phyloP scores from a whole-genome alignment of 345 rosid species.

The Ceriops zippeliana region DNA sequence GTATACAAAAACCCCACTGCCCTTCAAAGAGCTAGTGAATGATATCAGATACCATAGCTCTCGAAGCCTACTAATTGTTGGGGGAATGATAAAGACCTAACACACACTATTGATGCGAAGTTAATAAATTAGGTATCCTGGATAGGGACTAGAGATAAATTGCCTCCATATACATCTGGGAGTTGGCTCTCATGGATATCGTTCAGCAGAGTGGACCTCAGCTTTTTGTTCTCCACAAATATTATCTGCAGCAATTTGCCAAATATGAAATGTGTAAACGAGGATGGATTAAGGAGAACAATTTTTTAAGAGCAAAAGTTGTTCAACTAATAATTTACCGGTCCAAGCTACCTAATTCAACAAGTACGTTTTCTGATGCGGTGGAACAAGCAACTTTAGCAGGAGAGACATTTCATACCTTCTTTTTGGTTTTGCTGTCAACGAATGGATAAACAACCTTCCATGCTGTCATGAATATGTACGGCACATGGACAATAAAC shows the following conservation, averaged over 20 bases:
- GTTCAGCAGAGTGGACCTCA: slow-evolving; percentile 51
- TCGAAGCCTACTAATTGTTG: not conserved
- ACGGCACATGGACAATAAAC: slow-evolving; percentile 65
- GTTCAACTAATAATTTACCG: no score
- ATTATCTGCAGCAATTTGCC: slow-evolving; percentile 48
- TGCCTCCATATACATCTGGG: slow-evolving; percentile 76
- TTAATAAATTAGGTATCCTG: slow-evolving; percentile 41
- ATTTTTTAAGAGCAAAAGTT: no score
- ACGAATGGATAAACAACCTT: slow-evolving; percentile 75
- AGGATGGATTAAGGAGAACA: not conserved
- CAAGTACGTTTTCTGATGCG: not conserved
- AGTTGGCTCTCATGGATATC: slow-evolving; percentile 82
- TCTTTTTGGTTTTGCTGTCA: slow-evolving; percentile 75
- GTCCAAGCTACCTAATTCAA: not conserved
- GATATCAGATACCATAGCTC: not conserved
- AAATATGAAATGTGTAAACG: not conserved
- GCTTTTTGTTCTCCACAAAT: slow-evolving; percentile 75
- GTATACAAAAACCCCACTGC: not conserved
- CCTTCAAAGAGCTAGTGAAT: not conserved
- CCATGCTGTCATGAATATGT: slow-evolving; percentile 86
- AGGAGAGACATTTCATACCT: slow-evolving; percentile 40
- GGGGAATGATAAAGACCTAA: not conserved
- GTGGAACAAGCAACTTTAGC: not conserved
- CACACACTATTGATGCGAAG: not conserved
- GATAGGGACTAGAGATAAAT: slow-evolving; percentile 56